Conservation (phyloP, 106 monocot genomes). For the Allium cepa region DNA sequence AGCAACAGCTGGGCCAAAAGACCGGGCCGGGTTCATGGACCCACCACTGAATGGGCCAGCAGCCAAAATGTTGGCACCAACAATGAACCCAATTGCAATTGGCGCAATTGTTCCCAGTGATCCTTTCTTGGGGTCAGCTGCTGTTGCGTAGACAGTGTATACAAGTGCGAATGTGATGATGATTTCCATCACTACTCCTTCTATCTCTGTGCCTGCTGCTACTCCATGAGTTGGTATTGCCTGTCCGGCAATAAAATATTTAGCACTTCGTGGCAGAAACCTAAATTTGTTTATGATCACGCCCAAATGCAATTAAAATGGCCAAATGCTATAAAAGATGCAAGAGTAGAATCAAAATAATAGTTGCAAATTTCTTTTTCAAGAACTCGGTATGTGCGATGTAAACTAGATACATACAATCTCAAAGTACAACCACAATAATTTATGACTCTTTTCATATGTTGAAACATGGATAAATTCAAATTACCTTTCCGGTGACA, state of each 20-base stretch:
- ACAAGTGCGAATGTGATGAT: constrained; percentile 65
- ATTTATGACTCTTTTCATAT: background rate
- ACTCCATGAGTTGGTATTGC: constrained; percentile 47
- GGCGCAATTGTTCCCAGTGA: constrained; percentile 70
- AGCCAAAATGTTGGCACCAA: constrained; percentile 79
- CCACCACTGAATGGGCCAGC: constrained; percentile 76
- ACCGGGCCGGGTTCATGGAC: constrained; percentile 73
- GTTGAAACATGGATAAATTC: background rate
- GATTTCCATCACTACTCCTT: constrained; percentile 59
- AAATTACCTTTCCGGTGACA: constrained; percentile 31
- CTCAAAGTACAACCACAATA: no score
- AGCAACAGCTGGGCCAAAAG: constrained; percentile 65
- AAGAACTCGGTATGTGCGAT: no score
- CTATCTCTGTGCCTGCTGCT: constrained; percentile 31
- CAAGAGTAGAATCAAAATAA: no score
- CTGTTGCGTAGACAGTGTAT: constrained; percentile 75
- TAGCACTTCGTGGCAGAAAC: no score
- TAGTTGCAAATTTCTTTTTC: no score
- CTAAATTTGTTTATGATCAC: background rate
- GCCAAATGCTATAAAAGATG: no score
- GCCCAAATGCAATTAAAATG: no score
- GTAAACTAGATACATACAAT: no score
- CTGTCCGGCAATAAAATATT: background rate
- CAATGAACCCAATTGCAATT: constrained; percentile 81
- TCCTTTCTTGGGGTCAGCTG: constrained; percentile 68